Evolutionary conservation across 371 early-diverging fungal species (phyloP), one percentile per base, ranked within the genome.

Genomic region (Chytridiales sp.): DNA sequence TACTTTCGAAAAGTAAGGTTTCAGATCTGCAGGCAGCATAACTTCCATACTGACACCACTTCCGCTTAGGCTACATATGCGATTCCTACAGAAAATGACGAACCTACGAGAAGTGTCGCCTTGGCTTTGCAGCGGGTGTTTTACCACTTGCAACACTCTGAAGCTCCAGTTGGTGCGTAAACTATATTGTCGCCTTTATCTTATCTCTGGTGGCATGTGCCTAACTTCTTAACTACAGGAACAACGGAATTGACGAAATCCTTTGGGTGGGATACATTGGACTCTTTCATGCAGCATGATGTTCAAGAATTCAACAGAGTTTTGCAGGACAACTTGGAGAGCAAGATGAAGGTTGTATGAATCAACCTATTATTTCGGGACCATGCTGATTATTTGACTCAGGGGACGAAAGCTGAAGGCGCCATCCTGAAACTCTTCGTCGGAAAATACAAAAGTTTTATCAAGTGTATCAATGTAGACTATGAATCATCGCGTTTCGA

Each of bases 301-400:
- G 93, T 98, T 13, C 97, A 96, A 68, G 97, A 97, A 69, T 94
- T 98, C 67, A 94, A 94, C 75, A 84, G 98, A 44, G 94, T 97
- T 4, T 74, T 98, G 48, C 95, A 95, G 76, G 97, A 98, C 69
- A 92, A 91, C 69, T 73, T 98, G 43, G 97, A 96, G 75, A 85
- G 77, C 42, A 94, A 93, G 72, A 97, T 97, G 97, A 90, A 93
- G 82, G 86, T 82, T 9, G 42, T 59, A 4, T 31, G 1, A 32
- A 29, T 39, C 17, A 22, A 21, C 15, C 9, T 22, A 4, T 17
- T 32, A 15, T 31, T 52, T 36, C 11, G 31, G 36, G 24, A 8
- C 40, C 42, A 19, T 42, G 50, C 2, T 30, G 1, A 21, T 27
- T 50, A 22, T 30, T 47, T 47, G n/a, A 17, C 21, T 22, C 56